A percentile compares a stretch with the other conserved stretches of the same genome.
These are phyloP conservation scores for cucumber (Cucumis sativus) DNA, from an alignment of 306 rosid species.

Conservation along the genomic window DNA sequence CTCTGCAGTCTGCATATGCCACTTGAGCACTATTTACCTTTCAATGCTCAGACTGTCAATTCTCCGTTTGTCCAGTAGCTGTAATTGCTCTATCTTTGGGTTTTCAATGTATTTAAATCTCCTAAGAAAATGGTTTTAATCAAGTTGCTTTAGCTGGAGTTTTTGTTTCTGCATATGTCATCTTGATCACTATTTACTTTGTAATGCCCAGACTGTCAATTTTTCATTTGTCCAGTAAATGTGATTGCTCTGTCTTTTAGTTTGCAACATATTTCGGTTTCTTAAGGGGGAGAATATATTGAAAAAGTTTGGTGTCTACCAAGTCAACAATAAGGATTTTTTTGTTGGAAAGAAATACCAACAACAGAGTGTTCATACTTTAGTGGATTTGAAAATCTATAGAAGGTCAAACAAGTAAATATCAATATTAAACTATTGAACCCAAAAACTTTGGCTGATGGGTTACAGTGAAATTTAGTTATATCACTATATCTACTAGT, in stretches of 20 bases:
- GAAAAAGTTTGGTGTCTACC: background rate
- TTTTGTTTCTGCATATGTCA: background rate
- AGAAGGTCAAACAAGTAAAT: no score
- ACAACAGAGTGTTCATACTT: background rate
- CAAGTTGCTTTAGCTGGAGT: constrained; percentile 22
- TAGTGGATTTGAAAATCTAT: no score
- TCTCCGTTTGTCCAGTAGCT: background rate
- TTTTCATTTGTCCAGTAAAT: background rate
- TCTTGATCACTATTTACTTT: background rate
- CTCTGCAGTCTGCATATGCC: background rate
- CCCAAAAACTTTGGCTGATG: no score
- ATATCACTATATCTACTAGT: no score
- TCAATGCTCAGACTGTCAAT: background rate
- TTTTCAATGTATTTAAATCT: background rate
- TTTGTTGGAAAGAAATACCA: background rate
- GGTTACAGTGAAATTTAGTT: no score
- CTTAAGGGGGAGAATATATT: background rate
- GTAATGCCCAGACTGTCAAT: background rate
- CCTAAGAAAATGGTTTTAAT: constrained; percentile 31
- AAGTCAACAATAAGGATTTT: background rate
- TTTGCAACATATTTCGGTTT: background rate
- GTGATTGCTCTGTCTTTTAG: background rate
- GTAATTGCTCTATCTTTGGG: background rate
- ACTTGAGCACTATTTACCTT: background rate
- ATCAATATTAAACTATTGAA: no score